Base-by-base conservation (phyloP, 306 rosid species). In the Argentina anserina region DNA sequence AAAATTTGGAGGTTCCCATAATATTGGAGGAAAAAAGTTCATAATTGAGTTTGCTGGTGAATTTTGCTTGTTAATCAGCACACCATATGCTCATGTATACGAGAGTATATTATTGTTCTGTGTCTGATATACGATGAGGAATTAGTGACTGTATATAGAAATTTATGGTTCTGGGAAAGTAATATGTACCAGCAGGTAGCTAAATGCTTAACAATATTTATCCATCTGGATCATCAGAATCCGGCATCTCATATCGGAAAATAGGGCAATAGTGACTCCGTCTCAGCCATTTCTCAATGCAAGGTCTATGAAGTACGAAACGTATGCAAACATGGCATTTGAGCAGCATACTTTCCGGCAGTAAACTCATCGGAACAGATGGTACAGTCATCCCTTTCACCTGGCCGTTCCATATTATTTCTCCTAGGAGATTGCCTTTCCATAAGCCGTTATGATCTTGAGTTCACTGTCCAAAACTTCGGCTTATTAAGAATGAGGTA, bases 11-110 rank as follows among this genome's bases (percentile, higher is more conserved):
- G 82, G 29, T 89, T 39, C 87, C 91, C 40, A 55, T 89, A 59
- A 84, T 65, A 40, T 86, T 89, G 74, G 97, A 91, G 82, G 97
- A 94, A 72, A 88, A 81, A 36, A 87, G 74, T 69, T 81, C 85
- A 60, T 87, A 67, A 81, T 18, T 25, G 20, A 23, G 72, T 29
- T 18, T 72, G 58, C 47, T 12, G 52, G 45, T 25, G 0, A 14
- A 39, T 56, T 65, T 73, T 14, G 13, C 60, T 17, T 58, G 61
- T 9, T 63, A 62, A 14, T 50, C 12, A 47, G 55, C 66, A 17
- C 1, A 49, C 11, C 6, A 12, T 50, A 14, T 74, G 42, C 43
- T 61, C 52, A 36, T 23, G 6, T 47, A 31, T 42, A 29, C 29
- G 28, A 18, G 36, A 37, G 33, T 25, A 45, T 31, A 26, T 34